These are phyloP conservation scores for Alternaria incomplexa DNA, from an alignment of 2,329 filamentous ascomycete species.

Conservation along the genomic window DNA sequence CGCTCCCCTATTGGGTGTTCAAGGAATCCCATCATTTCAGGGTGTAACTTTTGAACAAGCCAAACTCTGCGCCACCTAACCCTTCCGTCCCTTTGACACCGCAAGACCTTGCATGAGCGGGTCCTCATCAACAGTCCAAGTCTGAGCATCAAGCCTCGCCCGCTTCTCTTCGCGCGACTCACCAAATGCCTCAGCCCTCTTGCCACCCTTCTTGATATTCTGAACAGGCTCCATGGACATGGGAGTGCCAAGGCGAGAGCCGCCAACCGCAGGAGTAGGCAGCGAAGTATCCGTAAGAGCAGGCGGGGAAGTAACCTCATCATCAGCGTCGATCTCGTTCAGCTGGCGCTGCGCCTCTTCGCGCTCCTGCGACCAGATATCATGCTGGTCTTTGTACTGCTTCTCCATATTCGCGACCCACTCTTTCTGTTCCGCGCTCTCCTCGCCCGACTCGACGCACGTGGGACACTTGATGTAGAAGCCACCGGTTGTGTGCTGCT, in stretches of 20 bases:
- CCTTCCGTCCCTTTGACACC: not conserved
- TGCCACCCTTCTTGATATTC: slow-evolving; percentile 6
- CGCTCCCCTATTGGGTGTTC: too few species aligned
- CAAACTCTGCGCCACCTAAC: not conserved
- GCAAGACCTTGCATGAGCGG: not conserved
- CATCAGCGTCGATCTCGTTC: slow-evolving; percentile 22
- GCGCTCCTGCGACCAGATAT: slow-evolving; percentile 26
- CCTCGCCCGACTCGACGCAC: slow-evolving; percentile 42
- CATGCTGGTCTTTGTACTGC: slow-evolving; percentile 31
- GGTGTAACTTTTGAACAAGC: not conserved
- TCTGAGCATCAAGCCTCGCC: slow-evolving; percentile 11
- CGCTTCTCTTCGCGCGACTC: slow-evolving; percentile 20
- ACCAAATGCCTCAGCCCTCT: slow-evolving; percentile 5
- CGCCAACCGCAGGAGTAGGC: slow-evolving; percentile 26
- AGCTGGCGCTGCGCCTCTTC: slow-evolving; percentile 19
- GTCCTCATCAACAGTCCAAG: slow-evolving; percentile 7
- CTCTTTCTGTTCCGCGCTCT: slow-evolving; percentile 24
- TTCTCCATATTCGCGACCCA: slow-evolving; percentile 34
- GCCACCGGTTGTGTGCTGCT: slow-evolving; percentile 50
- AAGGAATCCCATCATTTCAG: not conserved
- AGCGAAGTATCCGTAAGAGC: slow-evolving; percentile 36
- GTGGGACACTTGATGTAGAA: slow-evolving; percentile 60
- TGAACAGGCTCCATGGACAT: slow-evolving; percentile 3
- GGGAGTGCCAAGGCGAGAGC: slow-evolving; percentile 33
- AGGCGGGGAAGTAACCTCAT: slow-evolving; percentile 27